Evolutionary conservation across 345 rosid genomes (phyloP).

Genomic region (Xanthoceras sorbifolium): DNA sequence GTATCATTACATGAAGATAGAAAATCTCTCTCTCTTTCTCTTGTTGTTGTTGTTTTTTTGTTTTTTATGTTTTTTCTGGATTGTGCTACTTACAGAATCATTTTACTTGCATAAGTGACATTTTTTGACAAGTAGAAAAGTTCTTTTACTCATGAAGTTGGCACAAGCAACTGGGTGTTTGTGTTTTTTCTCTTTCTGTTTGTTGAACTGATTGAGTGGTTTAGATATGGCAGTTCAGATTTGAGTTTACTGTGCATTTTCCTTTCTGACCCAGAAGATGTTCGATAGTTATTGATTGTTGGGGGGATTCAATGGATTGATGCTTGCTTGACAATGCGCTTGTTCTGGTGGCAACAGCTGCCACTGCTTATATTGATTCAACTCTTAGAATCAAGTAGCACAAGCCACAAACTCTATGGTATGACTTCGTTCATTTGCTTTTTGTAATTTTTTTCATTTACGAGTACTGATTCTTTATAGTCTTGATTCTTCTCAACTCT

Average conservation of each 20-base stretch:
- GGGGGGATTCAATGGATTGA: constrained; percentile 31
- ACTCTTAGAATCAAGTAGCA: constrained; percentile 27
- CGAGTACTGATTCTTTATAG: neutral
- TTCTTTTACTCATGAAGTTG: neutral
- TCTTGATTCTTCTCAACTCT: neutral
- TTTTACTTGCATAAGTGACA: neutral
- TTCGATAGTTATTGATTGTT: neutral
- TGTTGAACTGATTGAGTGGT: neutral
- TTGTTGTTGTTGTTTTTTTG: neutral
- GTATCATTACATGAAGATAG: too few relatives aligned
- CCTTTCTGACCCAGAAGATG: neutral
- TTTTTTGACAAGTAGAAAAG: neutral
- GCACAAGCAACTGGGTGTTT: neutral
- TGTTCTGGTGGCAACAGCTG: constrained; percentile 43
- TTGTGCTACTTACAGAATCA: neutral
- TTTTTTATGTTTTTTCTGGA: neutral
- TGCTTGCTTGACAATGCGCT: constrained; percentile 33
- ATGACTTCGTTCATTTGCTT: constrained; percentile 6
- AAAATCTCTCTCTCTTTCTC: too few relatives aligned
- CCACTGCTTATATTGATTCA: constrained; percentile 40
- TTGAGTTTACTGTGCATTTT: neutral
- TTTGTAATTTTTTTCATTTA: neutral
- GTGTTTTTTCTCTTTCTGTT: neutral
- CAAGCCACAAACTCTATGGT: constrained; percentile 30
- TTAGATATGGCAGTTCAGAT: neutral